Conservation (phyloP, 1,284 basidiomycete genomes). For the Wallemia hederae region DNA sequence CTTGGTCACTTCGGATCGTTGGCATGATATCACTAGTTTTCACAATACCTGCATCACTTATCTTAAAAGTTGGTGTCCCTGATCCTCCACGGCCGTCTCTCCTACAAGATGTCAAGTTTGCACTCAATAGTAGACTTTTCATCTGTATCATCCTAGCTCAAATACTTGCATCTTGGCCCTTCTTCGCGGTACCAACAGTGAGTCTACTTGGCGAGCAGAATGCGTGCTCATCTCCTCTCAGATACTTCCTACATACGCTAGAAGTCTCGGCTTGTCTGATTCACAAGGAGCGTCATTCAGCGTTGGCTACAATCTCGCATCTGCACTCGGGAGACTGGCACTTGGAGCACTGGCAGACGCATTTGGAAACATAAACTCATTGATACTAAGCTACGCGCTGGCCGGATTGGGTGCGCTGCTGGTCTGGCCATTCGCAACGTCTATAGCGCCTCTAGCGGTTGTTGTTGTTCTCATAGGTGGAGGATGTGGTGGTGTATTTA, state of each 20-base stretch:
- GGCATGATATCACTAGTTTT: background rate
- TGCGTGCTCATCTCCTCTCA: too few species aligned
- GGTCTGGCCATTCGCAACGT: background rate
- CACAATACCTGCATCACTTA: background rate
- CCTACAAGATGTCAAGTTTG: background rate
- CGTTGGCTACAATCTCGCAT: background rate
- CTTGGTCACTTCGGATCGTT: background rate
- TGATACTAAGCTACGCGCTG: background rate
- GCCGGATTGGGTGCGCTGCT: background rate
- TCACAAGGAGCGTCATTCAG: background rate
- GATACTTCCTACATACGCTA: background rate
- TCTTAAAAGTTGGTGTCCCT: background rate
- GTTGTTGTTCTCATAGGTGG: background rate
- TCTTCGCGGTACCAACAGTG: background rate
- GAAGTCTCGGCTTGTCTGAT: background rate
- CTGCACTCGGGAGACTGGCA: background rate
- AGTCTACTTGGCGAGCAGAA: too few species aligned
- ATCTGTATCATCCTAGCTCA: background rate
- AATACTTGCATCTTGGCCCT: background rate
- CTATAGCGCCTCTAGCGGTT: background rate
- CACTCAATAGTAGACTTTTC: background rate
- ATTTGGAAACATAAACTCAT: background rate
- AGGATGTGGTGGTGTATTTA: background rate
- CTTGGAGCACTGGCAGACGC: background rate
- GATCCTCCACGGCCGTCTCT: background rate